Base-by-base conservation (phyloP, 2,329 filamentous ascomycete genomes). In the Fusarium floridanum region DNA sequence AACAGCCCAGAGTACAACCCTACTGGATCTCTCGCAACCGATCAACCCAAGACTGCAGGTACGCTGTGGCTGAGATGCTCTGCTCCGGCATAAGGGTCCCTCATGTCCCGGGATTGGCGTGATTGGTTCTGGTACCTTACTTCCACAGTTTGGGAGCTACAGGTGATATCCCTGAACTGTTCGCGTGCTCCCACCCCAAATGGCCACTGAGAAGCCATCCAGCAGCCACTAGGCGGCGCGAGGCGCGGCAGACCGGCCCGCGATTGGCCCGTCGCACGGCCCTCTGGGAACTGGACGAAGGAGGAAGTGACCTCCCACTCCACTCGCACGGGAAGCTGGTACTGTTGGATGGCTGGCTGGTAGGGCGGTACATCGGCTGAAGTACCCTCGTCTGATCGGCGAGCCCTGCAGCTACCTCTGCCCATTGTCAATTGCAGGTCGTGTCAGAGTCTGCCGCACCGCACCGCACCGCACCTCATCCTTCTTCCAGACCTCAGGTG, bases 381-480 rank as follows among this genome's bases (percentile, higher is more conserved):
- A 48, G 74, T 67, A 72, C 71, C 17, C 69, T 73, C 75, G 67
- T 67, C 75, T 64, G 71, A 73, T 72, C 69, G 71, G 74, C 75
- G 68, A 72, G 70, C 77, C 77, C 69, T 79, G 77, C 73, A 78
- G 74, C 70, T 75, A 70, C 71, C 60, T 73, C 64, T 66, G 43
- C 61, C 62, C 64, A 60, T 64, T 39, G 63, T 61, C 70, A 57
- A 67, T 61, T 64, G 66, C 14, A 50, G 45, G 45, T 74, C 68
- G 39, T 45, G 61, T 67, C 70, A 75, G 67, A 70, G 65, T 74
- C 77, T 73, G 76, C 71, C 73, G 70, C 50, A 55, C 48, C 6
- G 45, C 45, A 50, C 48, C 48, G 48, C 48, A 53, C 27, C 27
- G 27, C 48, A 53, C 27, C 27, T 27, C 50, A 55, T 55, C 50